phyloP scores from a whole-genome alignment of 371 early-diverging fungal genomes.

The Basidiobolus meristosporus region DNA sequence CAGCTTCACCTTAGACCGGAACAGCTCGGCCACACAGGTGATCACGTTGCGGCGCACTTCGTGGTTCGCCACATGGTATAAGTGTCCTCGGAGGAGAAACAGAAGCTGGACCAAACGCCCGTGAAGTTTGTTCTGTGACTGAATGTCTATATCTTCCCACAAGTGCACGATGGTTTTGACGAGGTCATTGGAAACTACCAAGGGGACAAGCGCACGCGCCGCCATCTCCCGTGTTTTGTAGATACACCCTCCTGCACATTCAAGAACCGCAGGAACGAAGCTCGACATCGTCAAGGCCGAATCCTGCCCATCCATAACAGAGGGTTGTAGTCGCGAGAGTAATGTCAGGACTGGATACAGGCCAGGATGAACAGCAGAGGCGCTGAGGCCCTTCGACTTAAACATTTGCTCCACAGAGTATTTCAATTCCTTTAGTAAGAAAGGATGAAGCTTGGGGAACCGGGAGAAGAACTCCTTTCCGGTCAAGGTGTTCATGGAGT shows the following conservation, averaged over 20 bases:
- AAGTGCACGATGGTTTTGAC: slow-evolving; percentile 14
- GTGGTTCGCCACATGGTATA: no score
- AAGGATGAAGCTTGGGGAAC: slow-evolving; percentile 57
- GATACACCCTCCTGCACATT: slow-evolving; percentile 54
- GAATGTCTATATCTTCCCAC: slow-evolving; percentile 3
- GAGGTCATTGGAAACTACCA: slow-evolving; percentile 18
- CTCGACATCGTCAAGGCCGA: slow-evolving; percentile 19
- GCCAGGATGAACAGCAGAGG: slow-evolving; percentile 5
- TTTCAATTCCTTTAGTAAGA: slow-evolving; percentile 47
- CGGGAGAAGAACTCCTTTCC: slow-evolving; percentile 80
- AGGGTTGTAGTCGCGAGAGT: slow-evolving; percentile 55
- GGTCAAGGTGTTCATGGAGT: slow-evolving; percentile 57
- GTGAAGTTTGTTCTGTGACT: slow-evolving; percentile 41
- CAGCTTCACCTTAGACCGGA: no score
- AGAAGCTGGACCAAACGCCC: slow-evolving; percentile 44
- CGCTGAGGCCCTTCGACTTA: slow-evolving; percentile 1
- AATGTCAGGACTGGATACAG: slow-evolving; percentile 59
- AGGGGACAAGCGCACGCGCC: slow-evolving; percentile 55
- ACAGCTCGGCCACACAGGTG: no score
- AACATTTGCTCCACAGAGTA: slow-evolving; percentile 34
- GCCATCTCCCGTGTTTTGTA: slow-evolving; percentile 72
- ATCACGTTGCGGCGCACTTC: no score
- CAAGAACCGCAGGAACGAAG: slow-evolving; percentile 50
- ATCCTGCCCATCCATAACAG: slow-evolving; percentile 15
- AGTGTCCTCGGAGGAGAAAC: slow-evolving; percentile 14